Base-by-base conservation (phyloP, 495 filamentous ascomycete species). In the Pyrenula aspistea region DNA sequence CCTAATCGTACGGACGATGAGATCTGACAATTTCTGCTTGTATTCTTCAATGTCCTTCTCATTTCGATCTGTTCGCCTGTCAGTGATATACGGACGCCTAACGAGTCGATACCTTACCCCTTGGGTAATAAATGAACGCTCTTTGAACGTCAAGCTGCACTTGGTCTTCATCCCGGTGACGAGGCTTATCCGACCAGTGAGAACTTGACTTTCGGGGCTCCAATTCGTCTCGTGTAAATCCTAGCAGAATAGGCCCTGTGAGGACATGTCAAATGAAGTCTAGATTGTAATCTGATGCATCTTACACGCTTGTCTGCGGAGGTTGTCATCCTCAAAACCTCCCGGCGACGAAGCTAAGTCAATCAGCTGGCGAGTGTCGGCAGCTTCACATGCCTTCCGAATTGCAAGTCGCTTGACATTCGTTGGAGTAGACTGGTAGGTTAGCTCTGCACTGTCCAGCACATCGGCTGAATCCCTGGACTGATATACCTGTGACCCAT, bases 81-180 rank as follows among this genome's bases (percentile, higher is more conserved):
- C 20, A 64, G 58, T 53, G 42, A 20, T 53, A 10, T 24, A 24
- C 53, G 36, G 49, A 22, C 31, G 31, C 23, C 12, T n/a, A n/a
- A 24, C 19, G 22, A 8, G 19, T 20, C 50, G 11, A 2, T 21
- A 31, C 22, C 75, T 55, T 76, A 93, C 91, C 81, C 59, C 81
- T 75, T 24, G 93, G 93, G 68, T 98, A 98, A 72, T 96, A 96
- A 53, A 96, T 85, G 68, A 98, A 98, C n/a, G 92, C 88, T 55
- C 93, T 77, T 67, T 97, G 80, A 53, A 98, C 94, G 67, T 98
- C 93, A 24, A 96, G 75, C 64, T 85, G 77, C 19, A 97, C 87
- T 69, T 96, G 91, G 56, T 85, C 81, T 63, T 96, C 91, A 61
- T 95, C 89, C n/a, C 71, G 72, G 68, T 96, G 91, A 2, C 60